Evolutionary conservation across 2,329 filamentous ascomycete species (phyloP), one percentile per base, ranked within the genome.

Genomic region (Scedosporium boydii): DNA sequence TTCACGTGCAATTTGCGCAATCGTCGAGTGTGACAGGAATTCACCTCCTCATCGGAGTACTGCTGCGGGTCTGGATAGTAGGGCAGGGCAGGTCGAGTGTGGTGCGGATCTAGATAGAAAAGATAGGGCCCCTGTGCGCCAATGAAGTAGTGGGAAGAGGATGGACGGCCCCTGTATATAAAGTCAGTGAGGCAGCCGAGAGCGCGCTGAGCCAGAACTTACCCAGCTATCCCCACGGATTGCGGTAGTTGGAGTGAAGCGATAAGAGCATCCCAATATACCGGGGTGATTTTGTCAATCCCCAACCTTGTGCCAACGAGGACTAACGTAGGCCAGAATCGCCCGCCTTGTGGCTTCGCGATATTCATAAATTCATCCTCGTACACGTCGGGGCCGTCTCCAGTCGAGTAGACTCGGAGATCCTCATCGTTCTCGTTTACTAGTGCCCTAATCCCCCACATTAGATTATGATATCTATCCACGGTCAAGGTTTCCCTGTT

Each of bases 151-250:
- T 84, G 82, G 4, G 91, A 96, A 55, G 92, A 93, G 2, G 93
- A 93, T 14, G 95, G 95, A 18, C 95, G 90, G 63, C 95, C 95
- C 59, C 93, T 96, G 59, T 10, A n/a, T 46, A 21, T 9, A 4
- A 42, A 7, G 60, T 41, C 48, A 57, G 56, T 10, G n/a, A 53
- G 10, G 27, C 14, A 61, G 51, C 58, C 60, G 44, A 44, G 12
- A 41, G 48, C 18, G 34, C 38, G 9, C 7, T 38, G 14, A 23
- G 16, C 56, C 21, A 57, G 14, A 27, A 70, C 82, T 74, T 81
- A 95, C 91, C 92, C 95, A 69, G 95, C 95, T 66, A 99, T 96
- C 10, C 95, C 95, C 59, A 97, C 87, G n/a, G 91, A 96, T 71
- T 98, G 95, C 6, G 88, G 84, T 79, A 96, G 90, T 73, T 95